These are phyloP conservation scores for Dittrichia graveolens DNA, from an alignment of 129 eudicot genomes.

Conservation along the genomic window DNA sequence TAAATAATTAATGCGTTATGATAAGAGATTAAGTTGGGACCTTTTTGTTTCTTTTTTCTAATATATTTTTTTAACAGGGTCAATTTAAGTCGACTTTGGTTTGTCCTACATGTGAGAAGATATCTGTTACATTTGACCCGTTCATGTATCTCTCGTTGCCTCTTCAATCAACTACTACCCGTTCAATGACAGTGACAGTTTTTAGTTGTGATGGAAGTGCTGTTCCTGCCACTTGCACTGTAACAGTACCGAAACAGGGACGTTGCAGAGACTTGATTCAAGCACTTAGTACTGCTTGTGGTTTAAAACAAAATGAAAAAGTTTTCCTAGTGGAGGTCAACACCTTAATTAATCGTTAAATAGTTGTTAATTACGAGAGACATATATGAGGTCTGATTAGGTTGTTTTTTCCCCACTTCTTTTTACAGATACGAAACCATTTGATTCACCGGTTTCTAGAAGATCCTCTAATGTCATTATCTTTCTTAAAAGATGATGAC, in stretches of 20 bases:
- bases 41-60: not conserved
- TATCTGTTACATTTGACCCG: slow-evolving; percentile 94
- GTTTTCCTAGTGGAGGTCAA: slow-evolving; percentile 91
- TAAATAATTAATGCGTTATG: no score
- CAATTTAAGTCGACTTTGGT: slow-evolving; percentile 96
- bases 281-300: slow-evolving; percentile 71
- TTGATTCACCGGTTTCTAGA: slow-evolving; percentile 83
- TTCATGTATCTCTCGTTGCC: slow-evolving; percentile 99
- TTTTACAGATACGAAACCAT: slow-evolving; percentile 76
- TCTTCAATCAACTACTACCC: slow-evolving; percentile 83
- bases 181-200: slow-evolving; percentile 80
- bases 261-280: slow-evolving; percentile 86
- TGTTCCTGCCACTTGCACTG: slow-evolving; percentile 72
- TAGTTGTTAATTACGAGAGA: slow-evolving; percentile 2
- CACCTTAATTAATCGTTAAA: slow-evolving; percentile 14
- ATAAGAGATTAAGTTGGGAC: not conserved
- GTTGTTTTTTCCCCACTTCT: not conserved
- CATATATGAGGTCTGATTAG: not conserved
- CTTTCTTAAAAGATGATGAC: slow-evolving; percentile 82
- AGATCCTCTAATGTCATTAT: slow-evolving; percentile 74
- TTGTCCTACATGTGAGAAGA: slow-evolving; percentile 83
- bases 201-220: slow-evolving; percentile 91
- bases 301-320: slow-evolving; percentile 77
- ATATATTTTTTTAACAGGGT: slow-evolving; percentile 58
- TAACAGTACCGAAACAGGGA: slow-evolving; percentile 90